Percentiles rank a stretch among this genome's conserved stretches.
Evolutionary conservation across 2,329 filamentous ascomycete species (phyloP).

Genomic region (Akanthomyces dipterigenus): DNA sequence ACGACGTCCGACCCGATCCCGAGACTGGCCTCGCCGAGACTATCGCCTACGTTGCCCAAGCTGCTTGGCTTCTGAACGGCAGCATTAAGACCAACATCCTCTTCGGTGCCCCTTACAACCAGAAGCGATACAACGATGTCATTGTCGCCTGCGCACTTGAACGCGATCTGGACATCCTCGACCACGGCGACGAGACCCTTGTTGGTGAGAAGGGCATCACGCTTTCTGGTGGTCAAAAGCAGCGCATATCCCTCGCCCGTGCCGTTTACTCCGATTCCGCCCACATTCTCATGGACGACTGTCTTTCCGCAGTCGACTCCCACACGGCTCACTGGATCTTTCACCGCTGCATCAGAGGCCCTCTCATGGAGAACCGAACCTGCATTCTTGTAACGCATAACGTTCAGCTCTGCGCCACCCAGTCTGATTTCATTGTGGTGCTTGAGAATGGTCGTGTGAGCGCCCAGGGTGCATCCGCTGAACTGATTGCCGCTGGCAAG

Average conservation of each 20-base stretch:
- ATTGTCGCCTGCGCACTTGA: constrained; percentile 87
- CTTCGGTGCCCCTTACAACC: constrained; percentile 75
- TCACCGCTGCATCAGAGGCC: constrained; percentile 81
- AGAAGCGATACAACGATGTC: constrained; percentile 78
- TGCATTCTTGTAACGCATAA: constrained; percentile 97
- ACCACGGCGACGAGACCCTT: constrained; percentile 84
- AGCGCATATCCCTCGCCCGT: constrained; percentile 92
- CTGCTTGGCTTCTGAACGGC: constrained; percentile 94
- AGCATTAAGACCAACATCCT: constrained; percentile 95
- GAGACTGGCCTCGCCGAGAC: constrained; percentile 84
- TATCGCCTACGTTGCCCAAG: constrained; percentile 92
- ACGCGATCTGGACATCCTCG: constrained; percentile 85
- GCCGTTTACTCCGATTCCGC: constrained; percentile 94
- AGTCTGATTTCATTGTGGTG: constrained; percentile 72
- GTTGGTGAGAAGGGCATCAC: constrained; percentile 98
- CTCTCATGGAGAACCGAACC: constrained; percentile 80
- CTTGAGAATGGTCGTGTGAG: constrained; percentile 80
- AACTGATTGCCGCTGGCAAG: constrained; percentile 80
- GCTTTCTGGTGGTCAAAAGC: constrained; percentile 93
- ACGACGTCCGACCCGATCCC: constrained; percentile 75
- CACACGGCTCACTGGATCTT: constrained; percentile 99
- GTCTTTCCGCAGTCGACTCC: constrained; percentile 91
- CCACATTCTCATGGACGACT: constrained; percentile 88
- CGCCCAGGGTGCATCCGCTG: constrained; percentile 67
- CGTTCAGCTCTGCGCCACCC: constrained; percentile 75